These are phyloP conservation scores for Penicillium maclennaniae DNA, from an alignment of 495 filamentous ascomycete genomes.

Conservation along the genomic window DNA sequence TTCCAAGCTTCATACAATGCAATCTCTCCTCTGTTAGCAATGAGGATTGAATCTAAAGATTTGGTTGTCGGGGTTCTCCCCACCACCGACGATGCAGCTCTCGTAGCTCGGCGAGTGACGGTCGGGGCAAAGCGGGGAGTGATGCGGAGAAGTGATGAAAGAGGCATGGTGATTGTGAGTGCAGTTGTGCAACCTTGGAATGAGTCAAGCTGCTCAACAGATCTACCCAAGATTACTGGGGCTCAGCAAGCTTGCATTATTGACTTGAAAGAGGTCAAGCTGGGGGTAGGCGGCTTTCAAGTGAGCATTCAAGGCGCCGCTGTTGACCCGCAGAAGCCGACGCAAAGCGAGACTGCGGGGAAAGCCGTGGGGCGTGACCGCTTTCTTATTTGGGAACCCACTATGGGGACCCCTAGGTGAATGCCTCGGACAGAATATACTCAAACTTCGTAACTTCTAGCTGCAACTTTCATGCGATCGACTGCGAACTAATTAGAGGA, in stretches of 20 bases:
- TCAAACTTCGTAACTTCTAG: no score
- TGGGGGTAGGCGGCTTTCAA: slow-evolving; percentile 8
- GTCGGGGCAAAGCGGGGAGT: slow-evolving; percentile 37
- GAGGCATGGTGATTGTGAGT: slow-evolving; percentile 30
- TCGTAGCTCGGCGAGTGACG: slow-evolving; percentile 30
- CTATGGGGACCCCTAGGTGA: background rate
- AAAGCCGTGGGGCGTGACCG: slow-evolving; percentile 20
- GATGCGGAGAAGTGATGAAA: slow-evolving; percentile 48
- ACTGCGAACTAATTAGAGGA: no score
- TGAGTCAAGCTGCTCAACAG: slow-evolving; percentile 4
- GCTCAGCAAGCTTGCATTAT: slow-evolving; percentile 20
- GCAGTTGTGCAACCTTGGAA: slow-evolving; percentile 2
- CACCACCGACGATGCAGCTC: slow-evolving; percentile 36
- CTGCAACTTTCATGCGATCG: no score
- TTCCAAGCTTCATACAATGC: slow-evolving; percentile 58
- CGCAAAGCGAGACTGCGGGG: slow-evolving; percentile 46
- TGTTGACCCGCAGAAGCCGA: slow-evolving; percentile 32
- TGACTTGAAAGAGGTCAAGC: slow-evolving; percentile 7
- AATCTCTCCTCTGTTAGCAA: slow-evolving; percentile 97
- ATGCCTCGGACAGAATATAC: no score
- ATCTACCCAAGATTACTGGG: background rate
- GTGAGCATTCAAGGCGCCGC: slow-evolving; percentile 4
- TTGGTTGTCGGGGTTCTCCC: slow-evolving; percentile 17
- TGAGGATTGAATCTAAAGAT: slow-evolving; percentile 80
- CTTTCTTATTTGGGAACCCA: slow-evolving; percentile 1